Percentiles rank a stretch among this genome's conserved stretches.
phyloP scores from a whole-genome alignment of 73 alveolate species.

The Halteria grandinella region DNA sequence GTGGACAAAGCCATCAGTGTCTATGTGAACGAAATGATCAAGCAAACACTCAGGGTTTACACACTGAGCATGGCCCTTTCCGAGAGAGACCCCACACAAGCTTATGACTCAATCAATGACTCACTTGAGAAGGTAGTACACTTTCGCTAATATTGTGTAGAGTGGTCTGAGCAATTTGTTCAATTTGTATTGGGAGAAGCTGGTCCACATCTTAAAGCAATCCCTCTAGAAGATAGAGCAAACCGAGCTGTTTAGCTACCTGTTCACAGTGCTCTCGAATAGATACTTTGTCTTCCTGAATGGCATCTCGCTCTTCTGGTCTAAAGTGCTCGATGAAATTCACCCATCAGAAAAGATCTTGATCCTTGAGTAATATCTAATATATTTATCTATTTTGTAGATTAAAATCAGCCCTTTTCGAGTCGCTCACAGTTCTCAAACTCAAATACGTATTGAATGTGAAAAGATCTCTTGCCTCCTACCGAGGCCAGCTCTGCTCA shows the following conservation, averaged over 20 bases:
- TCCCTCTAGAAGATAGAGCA: constrained; percentile 39
- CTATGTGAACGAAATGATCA: constrained; percentile 54
- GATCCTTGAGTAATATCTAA: constrained; percentile 24
- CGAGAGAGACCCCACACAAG: constrained; percentile 64
- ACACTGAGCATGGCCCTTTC: constrained; percentile 48
- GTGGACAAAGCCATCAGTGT: constrained; percentile 38
- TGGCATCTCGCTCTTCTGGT: constrained; percentile 46
- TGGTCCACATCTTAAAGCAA: constrained; percentile 49
- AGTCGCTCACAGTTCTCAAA: constrained; percentile 20
- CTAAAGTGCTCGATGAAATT: constrained; percentile 43
- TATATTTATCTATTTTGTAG: neutral
- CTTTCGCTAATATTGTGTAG: neutral
- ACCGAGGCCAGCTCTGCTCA: neutral
- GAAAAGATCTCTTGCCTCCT: neutral
- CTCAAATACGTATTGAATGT: constrained; percentile 10
- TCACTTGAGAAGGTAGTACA: constrained; percentile 41
- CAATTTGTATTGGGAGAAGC: constrained; percentile 57
- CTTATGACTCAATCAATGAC: constrained; percentile 59
- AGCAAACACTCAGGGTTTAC: constrained; percentile 50
- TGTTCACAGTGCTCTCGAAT: constrained; percentile 47
- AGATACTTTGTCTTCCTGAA: constrained; percentile 43
- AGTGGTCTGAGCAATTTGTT: constrained; percentile 59
- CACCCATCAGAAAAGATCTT: constrained; percentile 37
- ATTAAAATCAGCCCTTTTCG: constrained; percentile 14
- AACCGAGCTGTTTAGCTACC: constrained; percentile 47